Evolutionary conservation across 495 filamentous ascomycete species (phyloP), one percentile per base, ranked within the genome.

Genomic region (Penicillium mononematosum): DNA sequence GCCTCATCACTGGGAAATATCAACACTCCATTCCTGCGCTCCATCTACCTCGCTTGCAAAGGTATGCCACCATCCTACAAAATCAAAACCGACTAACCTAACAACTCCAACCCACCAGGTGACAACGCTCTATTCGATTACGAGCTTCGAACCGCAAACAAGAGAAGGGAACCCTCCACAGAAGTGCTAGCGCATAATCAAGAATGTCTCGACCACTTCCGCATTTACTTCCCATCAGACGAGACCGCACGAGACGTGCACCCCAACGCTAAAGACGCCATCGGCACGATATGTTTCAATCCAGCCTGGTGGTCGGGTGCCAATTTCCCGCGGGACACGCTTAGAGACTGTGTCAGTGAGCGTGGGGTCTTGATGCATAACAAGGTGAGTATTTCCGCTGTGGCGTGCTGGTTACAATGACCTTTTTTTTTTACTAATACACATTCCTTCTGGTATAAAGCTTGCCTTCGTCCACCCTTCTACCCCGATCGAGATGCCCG

Each of bases 311-410:
- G 84, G 75, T 70, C 85, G 8, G 67, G 77, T 0, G 54, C 70
- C 0, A 79, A 73, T 0, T 97, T 97, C 60, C 93, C 94, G 0
- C 75, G 77, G 16, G 60, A 78, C n/a, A 62, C 89, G 0, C 62
- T 98, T 58, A 82, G 83, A 17, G 92, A 98, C 58, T 93, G 88
- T 66, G 71, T 78, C 44, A 96, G 88, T 50, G 69, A 71, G 17
- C 71, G 92, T 14, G 41, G 88, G 1, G 59, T 96, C 10, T 74
- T 98, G 55, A 93, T 95, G 80, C 94, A 98, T 72, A 92, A 85
- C 67, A 98, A 98, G 72, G 82, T 82, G 61, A 45, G 55, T 42
- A 22, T 8, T 34, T 2, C 17, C 1, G 9, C 36, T 9, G 36
- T 12, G 31, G 0, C 36, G 10, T 19, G 2, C 32, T 11, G 36